Percentiles rank a stretch among this genome's conserved stretches.
These are phyloP conservation scores for Rugonectria rugulosa DNA, from an alignment of 2,329 filamentous ascomycete genomes.

Conservation along the genomic window DNA sequence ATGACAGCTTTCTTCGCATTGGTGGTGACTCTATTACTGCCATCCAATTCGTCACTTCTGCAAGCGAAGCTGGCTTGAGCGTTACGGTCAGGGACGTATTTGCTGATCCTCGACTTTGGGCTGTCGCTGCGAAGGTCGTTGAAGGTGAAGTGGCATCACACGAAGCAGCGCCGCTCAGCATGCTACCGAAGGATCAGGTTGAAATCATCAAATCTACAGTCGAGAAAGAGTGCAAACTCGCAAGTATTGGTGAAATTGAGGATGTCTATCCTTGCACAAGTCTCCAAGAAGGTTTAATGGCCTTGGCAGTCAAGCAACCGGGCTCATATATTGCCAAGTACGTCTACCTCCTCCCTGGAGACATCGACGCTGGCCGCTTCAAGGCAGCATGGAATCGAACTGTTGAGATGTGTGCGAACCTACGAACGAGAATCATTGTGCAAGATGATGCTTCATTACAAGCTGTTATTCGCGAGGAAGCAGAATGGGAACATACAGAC, in stretches of 20 bases:
- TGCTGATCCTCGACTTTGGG: too few species aligned
- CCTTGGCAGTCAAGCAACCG: slow-evolving; percentile 42
- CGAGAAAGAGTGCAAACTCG: background rate
- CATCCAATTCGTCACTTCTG: too few species aligned
- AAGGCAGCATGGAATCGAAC: slow-evolving; percentile 23
- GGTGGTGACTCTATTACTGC: too few species aligned
- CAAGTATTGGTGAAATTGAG: slow-evolving; percentile 25
- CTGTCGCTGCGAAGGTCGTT: too few species aligned
- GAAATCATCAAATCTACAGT: too few species aligned
- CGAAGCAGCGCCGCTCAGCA: too few species aligned
- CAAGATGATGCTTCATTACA: background rate
- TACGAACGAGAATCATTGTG: slow-evolving; percentile 28
- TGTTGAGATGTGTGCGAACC: background rate
- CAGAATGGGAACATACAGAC: background rate
- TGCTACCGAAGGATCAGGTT: too few species aligned
- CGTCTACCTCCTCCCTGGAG: slow-evolving; percentile 28
- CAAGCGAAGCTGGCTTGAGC: too few species aligned
- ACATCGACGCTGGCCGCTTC: background rate
- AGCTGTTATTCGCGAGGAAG: background rate
- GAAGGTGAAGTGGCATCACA: too few species aligned
- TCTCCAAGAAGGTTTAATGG: slow-evolving; percentile 51
- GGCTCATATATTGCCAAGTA: slow-evolving; percentile 48
- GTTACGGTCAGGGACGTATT: too few species aligned
- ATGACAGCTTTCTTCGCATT: too few species aligned
- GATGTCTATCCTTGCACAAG: slow-evolving; percentile 51